phyloP scores from a whole-genome alignment of 345 rosid genomes.

The Salix suchowensis region DNA sequence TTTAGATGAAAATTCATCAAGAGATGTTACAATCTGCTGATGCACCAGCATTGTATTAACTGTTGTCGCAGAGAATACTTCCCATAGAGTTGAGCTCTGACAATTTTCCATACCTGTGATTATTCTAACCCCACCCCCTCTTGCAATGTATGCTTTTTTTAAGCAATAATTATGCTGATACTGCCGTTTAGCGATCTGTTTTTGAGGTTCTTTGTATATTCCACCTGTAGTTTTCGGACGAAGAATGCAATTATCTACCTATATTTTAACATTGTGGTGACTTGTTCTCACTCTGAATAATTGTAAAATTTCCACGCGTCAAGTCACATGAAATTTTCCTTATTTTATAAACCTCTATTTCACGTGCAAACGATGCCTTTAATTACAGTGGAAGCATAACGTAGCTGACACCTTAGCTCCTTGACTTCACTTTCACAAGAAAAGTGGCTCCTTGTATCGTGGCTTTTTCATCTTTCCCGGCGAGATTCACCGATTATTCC shows the following conservation, averaged over 20 bases:
- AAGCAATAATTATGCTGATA: background rate
- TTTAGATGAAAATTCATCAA: conserved; percentile 1
- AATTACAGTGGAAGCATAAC: background rate
- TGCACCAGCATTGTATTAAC: background rate
- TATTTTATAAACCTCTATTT: background rate
- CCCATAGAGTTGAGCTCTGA: background rate
- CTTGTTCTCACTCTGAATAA: too few relatives aligned
- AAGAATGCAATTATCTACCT: background rate
- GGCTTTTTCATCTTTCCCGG: too few relatives aligned
- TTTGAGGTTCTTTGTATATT: background rate
- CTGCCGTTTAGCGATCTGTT: background rate
- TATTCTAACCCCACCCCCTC: conserved; percentile 2
- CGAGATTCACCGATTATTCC: too few relatives aligned
- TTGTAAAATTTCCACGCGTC: background rate
- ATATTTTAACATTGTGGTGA: too few relatives aligned
- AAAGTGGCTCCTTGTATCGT: too few relatives aligned
- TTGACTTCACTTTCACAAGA: too few relatives aligned
- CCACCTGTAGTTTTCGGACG: background rate
- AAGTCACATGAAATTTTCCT: background rate
- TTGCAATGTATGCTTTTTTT: background rate
- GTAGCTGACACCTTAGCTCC: too few relatives aligned
- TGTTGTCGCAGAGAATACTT: background rate
- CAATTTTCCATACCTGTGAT: conserved; percentile 4
- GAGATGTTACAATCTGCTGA: background rate
- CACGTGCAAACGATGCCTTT: background rate